phyloP scores from a whole-genome alignment of 169 alveolate genomes.

The Eimeria maxima region DNA sequence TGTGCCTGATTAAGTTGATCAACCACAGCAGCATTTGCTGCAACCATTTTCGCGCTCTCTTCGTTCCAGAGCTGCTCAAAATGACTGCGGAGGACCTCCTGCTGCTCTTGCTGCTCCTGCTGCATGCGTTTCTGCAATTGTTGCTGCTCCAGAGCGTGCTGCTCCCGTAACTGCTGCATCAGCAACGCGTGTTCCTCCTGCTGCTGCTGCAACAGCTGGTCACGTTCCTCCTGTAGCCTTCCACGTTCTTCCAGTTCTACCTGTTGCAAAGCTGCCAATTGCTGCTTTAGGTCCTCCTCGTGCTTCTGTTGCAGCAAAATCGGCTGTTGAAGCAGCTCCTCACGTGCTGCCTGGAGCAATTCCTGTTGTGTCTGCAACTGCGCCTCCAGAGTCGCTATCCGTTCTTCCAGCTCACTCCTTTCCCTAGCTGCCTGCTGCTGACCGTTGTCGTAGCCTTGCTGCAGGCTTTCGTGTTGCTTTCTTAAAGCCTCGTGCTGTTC shows the following conservation, averaged over 20 bases:
- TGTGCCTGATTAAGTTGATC: slow-evolving; percentile 55
- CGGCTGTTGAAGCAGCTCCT: slow-evolving; percentile 68
- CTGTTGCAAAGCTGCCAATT: slow-evolving; percentile 32
- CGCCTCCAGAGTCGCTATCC: slow-evolving; percentile 6
- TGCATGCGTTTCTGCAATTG: slow-evolving; percentile 71
- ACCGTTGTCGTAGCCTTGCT: slow-evolving; percentile 1
- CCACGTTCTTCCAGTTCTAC: slow-evolving; percentile 29
- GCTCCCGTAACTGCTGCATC: slow-evolving; percentile 69
- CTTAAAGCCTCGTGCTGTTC: slow-evolving; percentile 28
- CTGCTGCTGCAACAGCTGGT: slow-evolving; percentile 50
- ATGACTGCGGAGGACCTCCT: slow-evolving; percentile 57
- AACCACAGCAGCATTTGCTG: slow-evolving; percentile 75
- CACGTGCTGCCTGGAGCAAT: slow-evolving; percentile 65
- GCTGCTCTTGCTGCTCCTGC: slow-evolving; percentile 76
- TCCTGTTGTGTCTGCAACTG: slow-evolving; percentile 66
- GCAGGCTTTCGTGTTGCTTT: slow-evolving; percentile 2
- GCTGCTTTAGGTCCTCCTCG: slow-evolving; percentile 68
- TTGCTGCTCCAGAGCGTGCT: slow-evolving; percentile 74
- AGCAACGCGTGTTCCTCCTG: slow-evolving; percentile 61
- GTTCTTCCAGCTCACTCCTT: slow-evolving; percentile 40
- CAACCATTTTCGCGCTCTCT: slow-evolving; percentile 74
- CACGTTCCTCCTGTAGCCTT: slow-evolving; percentile 52
- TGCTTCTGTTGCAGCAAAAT: slow-evolving; percentile 46
- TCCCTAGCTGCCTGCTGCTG: slow-evolving; percentile 32
- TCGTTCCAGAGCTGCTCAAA: slow-evolving; percentile 80